These are phyloP conservation scores for Termitomyces sp. DNA, from an alignment of 768 basidiomycete genomes.

Conservation along the genomic window DNA sequence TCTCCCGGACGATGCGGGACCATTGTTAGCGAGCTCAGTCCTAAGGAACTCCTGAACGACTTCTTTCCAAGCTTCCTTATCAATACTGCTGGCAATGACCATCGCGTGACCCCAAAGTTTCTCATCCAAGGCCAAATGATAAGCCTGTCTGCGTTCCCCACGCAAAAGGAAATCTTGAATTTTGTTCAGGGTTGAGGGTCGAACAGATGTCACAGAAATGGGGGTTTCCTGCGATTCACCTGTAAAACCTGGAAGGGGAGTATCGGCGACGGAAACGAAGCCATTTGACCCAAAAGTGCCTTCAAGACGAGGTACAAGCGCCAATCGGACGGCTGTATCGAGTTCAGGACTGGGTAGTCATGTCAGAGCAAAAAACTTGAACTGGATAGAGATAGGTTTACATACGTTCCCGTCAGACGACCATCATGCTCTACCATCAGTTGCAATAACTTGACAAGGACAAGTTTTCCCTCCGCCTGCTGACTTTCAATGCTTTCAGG, in stretches of 20 bases:
- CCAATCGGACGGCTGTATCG: constrained; percentile 70
- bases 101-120: constrained; percentile 95
- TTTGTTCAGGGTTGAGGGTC: constrained; percentile 61
- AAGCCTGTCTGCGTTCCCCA: constrained; percentile 84
- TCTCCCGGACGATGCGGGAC: constrained; percentile 33
- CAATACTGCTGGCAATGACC: constrained; percentile 88
- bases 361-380: neutral
- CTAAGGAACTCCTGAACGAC: constrained; percentile 81
- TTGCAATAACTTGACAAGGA: constrained; percentile 67
- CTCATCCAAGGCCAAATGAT: constrained; percentile 82
- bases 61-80: constrained; percentile 92
- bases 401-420: constrained; percentile 79
- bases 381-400: constrained; percentile 6
- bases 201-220: constrained; percentile 53
- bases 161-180: constrained; percentile 75
- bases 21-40: constrained; percentile 50
- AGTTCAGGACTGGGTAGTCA: constrained; percentile 40
- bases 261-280: constrained; percentile 27
- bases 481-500: constrained; percentile 45
- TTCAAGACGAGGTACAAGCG: constrained; percentile 57
- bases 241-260: constrained; percentile 19
- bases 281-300: constrained; percentile 17
- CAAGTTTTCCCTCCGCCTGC: constrained; percentile 69
- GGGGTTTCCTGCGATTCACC: constrained; percentile 38
- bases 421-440: constrained; percentile 90